Evolutionary conservation across 495 filamentous ascomycete genomes (phyloP).

Genomic region (Lichina pygmaea): DNA sequence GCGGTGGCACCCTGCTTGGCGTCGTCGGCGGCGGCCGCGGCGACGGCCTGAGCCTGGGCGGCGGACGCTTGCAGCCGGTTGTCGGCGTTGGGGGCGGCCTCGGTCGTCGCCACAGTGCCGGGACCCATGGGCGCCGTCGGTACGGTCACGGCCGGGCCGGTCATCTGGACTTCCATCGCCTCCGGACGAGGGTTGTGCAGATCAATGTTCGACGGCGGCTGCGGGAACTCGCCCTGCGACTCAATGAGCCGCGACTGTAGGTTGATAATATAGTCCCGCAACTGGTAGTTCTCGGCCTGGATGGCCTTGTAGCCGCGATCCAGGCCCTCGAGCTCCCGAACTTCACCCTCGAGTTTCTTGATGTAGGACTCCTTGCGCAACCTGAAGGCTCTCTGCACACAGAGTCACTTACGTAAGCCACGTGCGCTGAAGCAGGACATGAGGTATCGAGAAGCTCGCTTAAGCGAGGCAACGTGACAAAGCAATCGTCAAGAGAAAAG

Average conservation of each 20-base stretch:
- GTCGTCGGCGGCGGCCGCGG: too few species aligned
- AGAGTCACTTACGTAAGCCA: slow-evolving; percentile 5
- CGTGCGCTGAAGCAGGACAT: neutral
- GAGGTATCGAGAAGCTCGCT: slow-evolving; percentile 3
- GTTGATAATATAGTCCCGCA: slow-evolving; percentile 76
- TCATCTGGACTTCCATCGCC: neutral
- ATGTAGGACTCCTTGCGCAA: slow-evolving; percentile 97
- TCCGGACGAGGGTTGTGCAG: slow-evolving; percentile 12
- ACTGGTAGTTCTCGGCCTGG: slow-evolving; percentile 63
- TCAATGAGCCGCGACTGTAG: slow-evolving; percentile 78
- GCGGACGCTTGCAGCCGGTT: slow-evolving; percentile 15
- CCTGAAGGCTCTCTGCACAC: slow-evolving; percentile 63
- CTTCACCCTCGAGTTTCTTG: slow-evolving; percentile 82
- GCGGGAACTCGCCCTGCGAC: slow-evolving; percentile 54
- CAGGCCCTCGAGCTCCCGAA: slow-evolving; percentile 42
- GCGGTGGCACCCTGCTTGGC: too few species aligned
- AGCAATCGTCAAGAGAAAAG: neutral
- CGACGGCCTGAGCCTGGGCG: slow-evolving; percentile 11
- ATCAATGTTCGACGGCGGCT: slow-evolving; percentile 42
- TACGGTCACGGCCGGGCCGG: too few species aligned
- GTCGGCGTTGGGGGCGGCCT: neutral
- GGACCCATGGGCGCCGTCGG: slow-evolving; percentile 13
- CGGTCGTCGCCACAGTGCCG: slow-evolving; percentile 1
- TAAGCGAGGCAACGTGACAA: slow-evolving; percentile 1
- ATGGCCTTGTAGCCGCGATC: slow-evolving; percentile 45